Percentiles rank a stretch among this genome's conserved stretches.
Conservation (phyloP, 2,329 filamentous ascomycete species). For the Coleophoma crateriformis region DNA sequence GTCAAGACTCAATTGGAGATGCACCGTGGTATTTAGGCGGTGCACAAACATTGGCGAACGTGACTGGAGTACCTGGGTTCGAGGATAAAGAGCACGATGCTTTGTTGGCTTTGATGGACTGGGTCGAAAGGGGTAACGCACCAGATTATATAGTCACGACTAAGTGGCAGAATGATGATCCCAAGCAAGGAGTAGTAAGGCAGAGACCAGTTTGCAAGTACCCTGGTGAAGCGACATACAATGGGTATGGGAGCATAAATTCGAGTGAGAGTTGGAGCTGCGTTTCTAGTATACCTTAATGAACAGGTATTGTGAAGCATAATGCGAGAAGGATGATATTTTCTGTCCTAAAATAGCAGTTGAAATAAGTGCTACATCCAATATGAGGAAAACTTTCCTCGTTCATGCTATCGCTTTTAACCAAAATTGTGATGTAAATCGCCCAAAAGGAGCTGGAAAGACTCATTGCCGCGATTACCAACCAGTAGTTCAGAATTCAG, state of each 20-base stretch:
- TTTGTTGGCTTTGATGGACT: constrained; percentile 1
- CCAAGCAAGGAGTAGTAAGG: not conserved
- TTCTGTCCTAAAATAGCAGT: too few species aligned
- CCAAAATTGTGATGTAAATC: too few species aligned
- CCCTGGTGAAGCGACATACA: not conserved
- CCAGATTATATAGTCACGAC: constrained; percentile 1
- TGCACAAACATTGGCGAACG: not conserved
- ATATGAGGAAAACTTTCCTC: too few species aligned
- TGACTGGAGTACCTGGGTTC: not conserved
- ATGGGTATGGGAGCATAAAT: not conserved
- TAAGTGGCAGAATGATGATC: not conserved
- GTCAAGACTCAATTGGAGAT: not conserved
- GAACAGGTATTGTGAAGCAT: too few species aligned
- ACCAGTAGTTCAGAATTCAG: too few species aligned
- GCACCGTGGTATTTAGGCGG: constrained; percentile 2
- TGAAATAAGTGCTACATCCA: too few species aligned
- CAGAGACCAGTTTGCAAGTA: not conserved
- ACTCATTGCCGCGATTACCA: too few species aligned
- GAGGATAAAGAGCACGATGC: constrained; percentile 1
- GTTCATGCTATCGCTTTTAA: too few species aligned
- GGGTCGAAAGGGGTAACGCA: constrained; percentile 2
- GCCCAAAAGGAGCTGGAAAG: too few species aligned
- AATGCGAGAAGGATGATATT: too few species aligned
- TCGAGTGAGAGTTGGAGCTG: not conserved
- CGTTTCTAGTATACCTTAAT: too few species aligned